Evolutionary conservation across 2,329 filamentous ascomycete species (phyloP), one percentile per base, ranked within the genome.

Genomic region (Penicillium vulpinum): DNA sequence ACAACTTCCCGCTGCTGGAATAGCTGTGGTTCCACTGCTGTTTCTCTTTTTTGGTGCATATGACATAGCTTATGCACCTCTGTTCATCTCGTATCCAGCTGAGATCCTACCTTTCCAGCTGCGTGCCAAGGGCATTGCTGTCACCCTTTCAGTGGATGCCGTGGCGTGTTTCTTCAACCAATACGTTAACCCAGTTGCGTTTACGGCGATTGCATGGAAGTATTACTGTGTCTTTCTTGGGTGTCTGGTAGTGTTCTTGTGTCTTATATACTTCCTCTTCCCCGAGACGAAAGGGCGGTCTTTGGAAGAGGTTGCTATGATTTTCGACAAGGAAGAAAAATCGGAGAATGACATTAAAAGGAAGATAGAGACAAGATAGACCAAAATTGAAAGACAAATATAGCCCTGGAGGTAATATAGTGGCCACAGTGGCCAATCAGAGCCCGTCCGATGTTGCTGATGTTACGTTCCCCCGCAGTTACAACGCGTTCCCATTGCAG

Each of bases 111-210:
- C 75, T 0, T 78, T 68, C 57, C 66, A 68, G 18, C 64, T 76
- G 13, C 73, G 76, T 8, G 66, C 72, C 24, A 70, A 71, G 54
- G 75, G 73, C 6, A 60, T 73, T 36, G 67, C 71, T 28, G 58
- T 70, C 24, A 67, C 61, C 15, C 60, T 69, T 15, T 36, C 64
- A 58, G 50, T 69, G 50, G 64, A 69, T 67, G 63, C 64, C 2
- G 48, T 66, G 4, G 68, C 66, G 5, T 63, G 70, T 66, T 67
- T 64, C 43, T 77, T 78, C 63, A 78, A 78, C 60, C 70, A 72
- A 52, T 78, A 75, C 51, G 75, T 75, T 36, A 78, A 78, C 57
- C 77, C 77, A 0, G 73, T 79, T 5, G 76, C 73, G 0, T 70
- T 80, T 50, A 58, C 66, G 1, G 66, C 58, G 0, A 72, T 79